Conservation (phyloP, 106 monocot genomes). For the Dioscorea dumetorum region DNA sequence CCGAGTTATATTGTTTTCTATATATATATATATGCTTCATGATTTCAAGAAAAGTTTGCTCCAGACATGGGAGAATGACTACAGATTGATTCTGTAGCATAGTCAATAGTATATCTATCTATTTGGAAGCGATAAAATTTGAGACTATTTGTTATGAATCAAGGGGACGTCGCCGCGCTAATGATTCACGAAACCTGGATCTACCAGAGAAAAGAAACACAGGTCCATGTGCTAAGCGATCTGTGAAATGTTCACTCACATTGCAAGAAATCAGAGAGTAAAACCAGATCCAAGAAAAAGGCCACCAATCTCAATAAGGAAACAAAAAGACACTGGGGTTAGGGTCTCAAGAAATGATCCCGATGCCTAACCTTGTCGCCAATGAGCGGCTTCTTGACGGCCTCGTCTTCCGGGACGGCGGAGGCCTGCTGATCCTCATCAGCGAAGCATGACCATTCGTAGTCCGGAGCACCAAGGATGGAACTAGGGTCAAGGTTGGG, state of each 20-base stretch:
- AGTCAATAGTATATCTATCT: too few species aligned
- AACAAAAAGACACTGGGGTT: too few species aligned
- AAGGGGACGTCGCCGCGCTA: too few species aligned
- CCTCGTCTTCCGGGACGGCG: conserved; percentile 35
- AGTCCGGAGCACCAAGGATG: background rate
- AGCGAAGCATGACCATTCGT: conserved; percentile 22
- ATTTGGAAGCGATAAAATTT: too few species aligned
- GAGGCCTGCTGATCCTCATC: conserved; percentile 37
- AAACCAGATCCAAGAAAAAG: background rate
- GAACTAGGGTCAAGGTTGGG: background rate
- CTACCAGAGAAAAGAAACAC: background rate
- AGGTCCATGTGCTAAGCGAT: background rate
- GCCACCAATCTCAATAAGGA: background rate
- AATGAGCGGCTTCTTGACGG: conserved; percentile 42
- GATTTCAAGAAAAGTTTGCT: too few species aligned
- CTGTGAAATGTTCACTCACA: background rate
- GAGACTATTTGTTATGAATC: too few species aligned
- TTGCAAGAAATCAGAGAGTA: background rate
- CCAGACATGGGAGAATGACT: too few species aligned
- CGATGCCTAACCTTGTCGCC: conserved; percentile 39
- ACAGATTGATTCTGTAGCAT: too few species aligned
- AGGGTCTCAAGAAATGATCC: background rate
- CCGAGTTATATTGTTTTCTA: background rate
- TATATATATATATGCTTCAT: too few species aligned
- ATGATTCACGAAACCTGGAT: too few species aligned